Conservation (phyloP, 1,284 basidiomycete genomes). For the Tremellales sp. region DNA sequence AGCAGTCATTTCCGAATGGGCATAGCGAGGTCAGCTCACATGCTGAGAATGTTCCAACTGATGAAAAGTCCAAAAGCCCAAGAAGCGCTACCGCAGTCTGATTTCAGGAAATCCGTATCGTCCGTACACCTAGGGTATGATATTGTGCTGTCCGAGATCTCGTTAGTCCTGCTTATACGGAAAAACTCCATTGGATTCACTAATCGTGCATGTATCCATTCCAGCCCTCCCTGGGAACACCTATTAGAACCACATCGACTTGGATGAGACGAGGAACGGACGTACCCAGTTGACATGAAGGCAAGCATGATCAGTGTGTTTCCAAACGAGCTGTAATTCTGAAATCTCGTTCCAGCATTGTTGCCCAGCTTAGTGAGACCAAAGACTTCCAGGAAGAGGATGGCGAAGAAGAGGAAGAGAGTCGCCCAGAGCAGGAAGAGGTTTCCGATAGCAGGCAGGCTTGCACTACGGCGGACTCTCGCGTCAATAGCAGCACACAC, state of each 20-base stretch:
- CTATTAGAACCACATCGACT: slow-evolving; percentile 5
- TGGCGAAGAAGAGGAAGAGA: slow-evolving; percentile 87
- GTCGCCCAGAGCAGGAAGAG: slow-evolving; percentile 86
- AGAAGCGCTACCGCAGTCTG: slow-evolving; percentile 81
- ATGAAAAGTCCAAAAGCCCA: slow-evolving; percentile 92
- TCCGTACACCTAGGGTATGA: slow-evolving; percentile 75
- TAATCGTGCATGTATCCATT: slow-evolving; percentile 95
- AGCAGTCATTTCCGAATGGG: background rate
- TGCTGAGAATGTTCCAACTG: slow-evolving; percentile 93
- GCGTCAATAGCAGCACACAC: background rate
- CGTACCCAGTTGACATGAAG: slow-evolving; percentile 55
- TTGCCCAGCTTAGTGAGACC: slow-evolving; percentile 80
- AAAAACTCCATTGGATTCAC: slow-evolving; percentile 52
- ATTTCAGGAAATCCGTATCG: slow-evolving; percentile 58
- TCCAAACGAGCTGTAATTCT: slow-evolving; percentile 79
- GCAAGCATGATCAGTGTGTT: slow-evolving; percentile 78
- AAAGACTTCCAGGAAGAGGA: slow-evolving; percentile 89
- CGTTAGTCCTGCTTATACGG: background rate
- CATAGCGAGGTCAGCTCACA: slow-evolving; percentile 56
- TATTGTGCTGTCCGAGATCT: slow-evolving; percentile 49
- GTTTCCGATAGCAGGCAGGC: slow-evolving; percentile 80
- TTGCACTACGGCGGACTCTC: slow-evolving; percentile 57
- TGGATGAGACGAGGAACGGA: background rate
- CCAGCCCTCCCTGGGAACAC: slow-evolving; percentile 81
- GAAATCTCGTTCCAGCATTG: slow-evolving; percentile 63